A percentile compares a stretch with the other conserved stretches of the same genome.
Evolutionary conservation across 352 stramenopile genomes (phyloP).

Genomic region (Phytophthora citrophthora): DNA sequence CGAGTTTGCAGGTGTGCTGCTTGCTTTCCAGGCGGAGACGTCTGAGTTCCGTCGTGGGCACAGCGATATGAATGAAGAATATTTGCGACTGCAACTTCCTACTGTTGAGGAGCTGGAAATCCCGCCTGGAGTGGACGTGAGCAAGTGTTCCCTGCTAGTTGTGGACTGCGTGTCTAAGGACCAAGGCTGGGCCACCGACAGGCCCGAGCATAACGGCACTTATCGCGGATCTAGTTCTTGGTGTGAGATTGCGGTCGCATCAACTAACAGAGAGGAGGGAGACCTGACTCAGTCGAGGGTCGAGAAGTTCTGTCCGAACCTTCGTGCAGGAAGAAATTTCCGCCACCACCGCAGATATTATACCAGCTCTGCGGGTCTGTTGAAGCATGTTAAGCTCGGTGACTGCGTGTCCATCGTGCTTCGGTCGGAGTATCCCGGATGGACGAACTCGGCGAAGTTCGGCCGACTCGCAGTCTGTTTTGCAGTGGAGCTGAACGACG

Average conservation of each 20-base stretch:
- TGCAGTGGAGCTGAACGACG: slow-evolving; percentile 52
- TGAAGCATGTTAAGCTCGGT: slow-evolving; percentile 49
- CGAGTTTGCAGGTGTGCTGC: slow-evolving; percentile 55
- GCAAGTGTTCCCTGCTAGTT: slow-evolving; percentile 48
- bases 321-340: slow-evolving; percentile 49
- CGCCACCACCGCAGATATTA: slow-evolving; percentile 71
- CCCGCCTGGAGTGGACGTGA: slow-evolving; percentile 47
- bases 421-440: slow-evolving; percentile 65
- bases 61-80: slow-evolving; percentile 65
- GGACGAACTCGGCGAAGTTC: slow-evolving; percentile 68
- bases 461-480: slow-evolving; percentile 56
- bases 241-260: slow-evolving; percentile 60
- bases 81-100: slow-evolving; percentile 53
- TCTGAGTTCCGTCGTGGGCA: slow-evolving; percentile 30
- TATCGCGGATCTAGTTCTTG: slow-evolving; percentile 71
- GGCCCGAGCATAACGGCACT: slow-evolving; percentile 55
- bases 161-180: slow-evolving; percentile 72
- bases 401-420: slow-evolving; percentile 60
- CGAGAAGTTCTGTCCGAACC: slow-evolving; percentile 48
- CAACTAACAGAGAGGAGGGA: slow-evolving; percentile 21
- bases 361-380: slow-evolving; percentile 31
- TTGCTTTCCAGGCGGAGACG: slow-evolving; percentile 54
- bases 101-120: slow-evolving; percentile 38
- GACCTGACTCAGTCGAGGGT: slow-evolving; percentile 29
- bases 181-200: slow-evolving; percentile 69